A percentile compares a stretch with the other conserved stretches of the same genome.
Evolutionary conservation across 345 rosid genomes (phyloP).

Genomic region (Arabidopsis thaliana): DNA sequence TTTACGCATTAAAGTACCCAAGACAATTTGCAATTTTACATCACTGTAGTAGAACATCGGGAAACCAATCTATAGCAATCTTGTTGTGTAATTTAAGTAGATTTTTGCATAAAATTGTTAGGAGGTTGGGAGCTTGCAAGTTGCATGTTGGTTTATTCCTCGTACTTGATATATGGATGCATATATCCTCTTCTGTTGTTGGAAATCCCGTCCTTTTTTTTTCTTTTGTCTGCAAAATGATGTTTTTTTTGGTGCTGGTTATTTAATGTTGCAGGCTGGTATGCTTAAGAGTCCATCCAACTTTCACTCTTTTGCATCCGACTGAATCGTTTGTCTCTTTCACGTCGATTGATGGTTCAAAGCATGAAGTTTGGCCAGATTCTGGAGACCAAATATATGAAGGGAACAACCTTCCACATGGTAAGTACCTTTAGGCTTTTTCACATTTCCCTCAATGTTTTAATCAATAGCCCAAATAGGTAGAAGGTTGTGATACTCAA

Average conservation of each 20-base stretch:
- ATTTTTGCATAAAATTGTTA: not conserved
- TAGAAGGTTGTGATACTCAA: not conserved
- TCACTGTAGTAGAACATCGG: not conserved
- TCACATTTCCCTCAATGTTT: not conserved
- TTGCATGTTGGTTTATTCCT: not conserved
- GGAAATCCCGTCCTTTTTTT: not conserved
- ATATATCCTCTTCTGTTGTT: not conserved
- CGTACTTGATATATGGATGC: not conserved
- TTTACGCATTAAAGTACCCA: not conserved
- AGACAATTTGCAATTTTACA: not conserved
- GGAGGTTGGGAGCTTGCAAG: not conserved
- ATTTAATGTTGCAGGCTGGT: constrained; percentile 60
- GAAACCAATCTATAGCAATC: constrained; percentile 7
- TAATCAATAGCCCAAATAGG: not conserved
- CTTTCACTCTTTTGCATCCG: constrained; percentile 73
- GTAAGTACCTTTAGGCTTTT: constrained; percentile 41
- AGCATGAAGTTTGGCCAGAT: constrained; percentile 83
- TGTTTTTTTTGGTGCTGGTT: constrained; percentile 23
- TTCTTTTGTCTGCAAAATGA: constrained; percentile 7
- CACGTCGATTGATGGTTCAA: constrained; percentile 71
- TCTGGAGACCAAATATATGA: constrained; percentile 59
- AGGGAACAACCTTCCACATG: constrained; percentile 73
- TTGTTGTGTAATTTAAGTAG: not conserved
- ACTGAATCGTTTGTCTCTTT: constrained; percentile 70
- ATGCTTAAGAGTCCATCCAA: constrained; percentile 86